Conservation (phyloP, 1,139 yeast genomes). For the Kodamaea fungicola region DNA sequence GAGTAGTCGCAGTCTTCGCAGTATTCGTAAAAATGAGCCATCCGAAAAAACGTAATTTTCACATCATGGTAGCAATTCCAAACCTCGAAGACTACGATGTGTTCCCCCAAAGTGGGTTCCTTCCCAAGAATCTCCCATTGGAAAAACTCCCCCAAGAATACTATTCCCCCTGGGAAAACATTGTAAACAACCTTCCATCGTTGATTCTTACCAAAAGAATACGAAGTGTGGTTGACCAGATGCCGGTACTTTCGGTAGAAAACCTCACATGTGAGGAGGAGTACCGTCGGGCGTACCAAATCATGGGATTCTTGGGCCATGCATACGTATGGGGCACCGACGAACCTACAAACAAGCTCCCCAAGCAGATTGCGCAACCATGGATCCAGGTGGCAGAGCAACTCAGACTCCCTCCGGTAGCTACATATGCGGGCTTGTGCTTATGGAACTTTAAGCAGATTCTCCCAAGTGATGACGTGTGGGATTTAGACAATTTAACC, state of each 20-base stretch:
- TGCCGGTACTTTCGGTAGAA: slow-evolving; percentile 52
- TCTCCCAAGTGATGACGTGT: slow-evolving; percentile 40
- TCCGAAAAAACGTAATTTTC: too few relatives aligned
- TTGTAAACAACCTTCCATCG: slow-evolving; percentile 67
- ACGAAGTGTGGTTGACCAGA: slow-evolving; percentile 53
- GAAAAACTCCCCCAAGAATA: slow-evolving; percentile 56
- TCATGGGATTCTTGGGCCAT: slow-evolving; percentile 76
- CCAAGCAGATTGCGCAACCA: slow-evolving; percentile 68
- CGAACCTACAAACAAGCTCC: slow-evolving; percentile 63
- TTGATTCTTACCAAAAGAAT: slow-evolving; percentile 64
- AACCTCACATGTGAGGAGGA: slow-evolving; percentile 43
- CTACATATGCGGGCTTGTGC: slow-evolving; percentile 83
- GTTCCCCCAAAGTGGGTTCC: slow-evolving; percentile 68
- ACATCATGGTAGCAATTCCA: slow-evolving; percentile 9
- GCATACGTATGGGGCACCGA: slow-evolving; percentile 88
- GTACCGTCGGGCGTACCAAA: slow-evolving; percentile 74
- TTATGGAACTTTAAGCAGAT: slow-evolving; percentile 82
- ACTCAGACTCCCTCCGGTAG: slow-evolving; percentile 78
- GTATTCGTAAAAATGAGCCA: too few relatives aligned
- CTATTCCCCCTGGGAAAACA: slow-evolving; percentile 74
- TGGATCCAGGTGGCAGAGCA: slow-evolving; percentile 54
- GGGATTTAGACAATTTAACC: slow-evolving; percentile 65
- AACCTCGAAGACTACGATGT: slow-evolving; percentile 62
- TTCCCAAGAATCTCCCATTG: slow-evolving; percentile 69
- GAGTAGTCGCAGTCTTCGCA: too few relatives aligned